A percentile compares a stretch with the other conserved stretches of the same genome.
Conservation (phyloP, 345 rosid species). For the Linum usitatissimum region DNA sequence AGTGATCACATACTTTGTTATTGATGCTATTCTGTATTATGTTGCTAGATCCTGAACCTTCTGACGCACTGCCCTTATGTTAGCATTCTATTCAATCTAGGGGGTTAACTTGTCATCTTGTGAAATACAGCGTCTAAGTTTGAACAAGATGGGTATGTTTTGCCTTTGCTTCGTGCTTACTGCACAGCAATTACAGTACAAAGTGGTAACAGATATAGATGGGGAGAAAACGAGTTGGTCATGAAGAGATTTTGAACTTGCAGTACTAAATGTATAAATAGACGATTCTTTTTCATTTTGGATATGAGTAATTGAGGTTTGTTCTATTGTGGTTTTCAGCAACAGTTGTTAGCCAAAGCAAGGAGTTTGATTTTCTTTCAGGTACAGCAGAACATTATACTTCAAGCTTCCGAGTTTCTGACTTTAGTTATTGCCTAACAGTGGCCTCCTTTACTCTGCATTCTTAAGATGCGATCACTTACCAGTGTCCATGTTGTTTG, state of each 20-base stretch:
- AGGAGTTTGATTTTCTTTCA: not conserved
- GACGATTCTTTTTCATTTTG: not conserved
- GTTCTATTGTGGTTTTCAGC: not conserved
- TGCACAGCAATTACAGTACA: not conserved
- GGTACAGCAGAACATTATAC: not conserved
- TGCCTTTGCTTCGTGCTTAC: not conserved
- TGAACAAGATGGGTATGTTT: no score
- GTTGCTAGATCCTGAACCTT: not conserved
- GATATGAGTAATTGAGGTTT: not conserved
- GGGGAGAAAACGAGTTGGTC: no score
- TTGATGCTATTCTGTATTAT: not conserved
- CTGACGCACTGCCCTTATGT: not conserved
- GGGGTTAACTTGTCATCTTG: no score
- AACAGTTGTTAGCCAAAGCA: not conserved
- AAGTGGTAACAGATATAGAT: not conserved
- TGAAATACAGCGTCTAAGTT: no score
- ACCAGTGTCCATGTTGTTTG: not conserved
- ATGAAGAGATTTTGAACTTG: not conserved
- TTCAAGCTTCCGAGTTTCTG: no score
- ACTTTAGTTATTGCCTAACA: no score
- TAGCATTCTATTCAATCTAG: not conserved
- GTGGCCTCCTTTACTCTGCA: no score
- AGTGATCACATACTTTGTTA: not conserved
- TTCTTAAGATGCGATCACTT: no score
- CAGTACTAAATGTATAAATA: not conserved